A percentile compares a stretch with the other conserved stretches of the same genome.
Conservation (phyloP, 306 rosid species). For the Canavalia gladiata region DNA sequence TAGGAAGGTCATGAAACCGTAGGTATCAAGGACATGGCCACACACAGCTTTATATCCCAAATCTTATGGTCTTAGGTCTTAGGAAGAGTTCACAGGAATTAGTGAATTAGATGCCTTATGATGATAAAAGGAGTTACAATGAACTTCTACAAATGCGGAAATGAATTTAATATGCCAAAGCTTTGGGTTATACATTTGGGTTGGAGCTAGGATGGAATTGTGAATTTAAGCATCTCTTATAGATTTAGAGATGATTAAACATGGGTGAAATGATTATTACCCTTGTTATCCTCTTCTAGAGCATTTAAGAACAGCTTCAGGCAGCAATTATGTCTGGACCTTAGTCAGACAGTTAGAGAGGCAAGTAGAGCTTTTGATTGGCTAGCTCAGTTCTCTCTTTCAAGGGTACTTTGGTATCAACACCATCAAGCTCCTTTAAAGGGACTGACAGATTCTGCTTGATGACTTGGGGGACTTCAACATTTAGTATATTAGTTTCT, state of each 20-base stretch:
- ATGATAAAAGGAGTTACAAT: slow-evolving; percentile 21
- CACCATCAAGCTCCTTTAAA: slow-evolving; percentile 10
- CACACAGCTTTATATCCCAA: neutral
- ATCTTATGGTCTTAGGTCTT: slow-evolving; percentile 5
- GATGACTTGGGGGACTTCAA: neutral
- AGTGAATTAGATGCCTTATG: slow-evolving; percentile 14
- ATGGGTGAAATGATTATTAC: slow-evolving; percentile 12
- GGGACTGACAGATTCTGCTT: slow-evolving; percentile 14
- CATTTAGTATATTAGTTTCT: slow-evolving; percentile 1
- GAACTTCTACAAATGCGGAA: slow-evolving; percentile 12
- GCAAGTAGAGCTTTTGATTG: slow-evolving; percentile 14
- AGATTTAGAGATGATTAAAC: slow-evolving; percentile 30
- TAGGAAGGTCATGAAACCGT: neutral
- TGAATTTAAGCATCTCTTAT: slow-evolving; percentile 25
- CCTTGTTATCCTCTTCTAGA: slow-evolving; percentile 24
- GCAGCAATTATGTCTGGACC: slow-evolving; percentile 13
- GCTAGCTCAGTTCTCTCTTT: neutral
- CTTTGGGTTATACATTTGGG: neutral
- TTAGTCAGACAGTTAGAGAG: slow-evolving; percentile 20
- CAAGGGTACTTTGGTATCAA: neutral
- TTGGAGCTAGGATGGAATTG: slow-evolving; percentile 10
- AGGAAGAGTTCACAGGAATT: neutral
- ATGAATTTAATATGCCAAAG: neutral
- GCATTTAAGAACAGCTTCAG: neutral
- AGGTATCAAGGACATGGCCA: neutral